phyloP scores from a whole-genome alignment of 1,139 yeast species.

The Yamadazyma songkhlaensis region DNA sequence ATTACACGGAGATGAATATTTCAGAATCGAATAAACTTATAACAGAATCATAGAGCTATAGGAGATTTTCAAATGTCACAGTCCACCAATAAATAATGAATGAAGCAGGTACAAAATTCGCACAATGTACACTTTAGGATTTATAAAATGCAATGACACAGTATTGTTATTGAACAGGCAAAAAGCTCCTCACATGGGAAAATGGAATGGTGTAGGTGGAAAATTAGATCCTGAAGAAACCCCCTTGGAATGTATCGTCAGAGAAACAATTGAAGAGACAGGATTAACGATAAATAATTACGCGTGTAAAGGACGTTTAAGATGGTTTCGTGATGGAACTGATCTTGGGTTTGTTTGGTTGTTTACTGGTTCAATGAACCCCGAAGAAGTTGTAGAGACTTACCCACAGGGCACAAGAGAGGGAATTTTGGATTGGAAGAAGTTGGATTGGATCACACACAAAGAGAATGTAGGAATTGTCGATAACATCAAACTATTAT shows the following conservation, averaged over 20 bases:
- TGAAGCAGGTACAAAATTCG: too few species aligned
- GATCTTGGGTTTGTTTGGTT: constrained; percentile 41
- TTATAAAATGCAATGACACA: constrained; percentile 30
- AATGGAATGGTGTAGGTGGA: constrained; percentile 54
- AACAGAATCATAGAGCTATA: too few species aligned
- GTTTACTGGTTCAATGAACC: constrained; percentile 33
- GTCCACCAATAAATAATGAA: too few species aligned
- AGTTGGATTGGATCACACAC: constrained; percentile 35
- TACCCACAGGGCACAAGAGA: constrained; percentile 32
- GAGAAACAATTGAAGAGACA: constrained; percentile 47
- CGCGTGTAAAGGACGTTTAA: constrained; percentile 34
- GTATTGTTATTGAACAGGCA: constrained; percentile 40
- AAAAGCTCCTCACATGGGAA: constrained; percentile 51
- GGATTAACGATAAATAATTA: constrained; percentile 32
- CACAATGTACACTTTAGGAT: constrained; percentile 32
- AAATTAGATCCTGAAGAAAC: constrained; percentile 36
- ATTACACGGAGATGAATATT: too few species aligned
- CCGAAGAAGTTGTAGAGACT: constrained; percentile 6
- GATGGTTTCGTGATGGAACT: constrained; percentile 30
- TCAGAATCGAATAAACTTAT: too few species aligned
- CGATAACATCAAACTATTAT: constrained; percentile 34
- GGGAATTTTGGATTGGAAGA: constrained; percentile 49
- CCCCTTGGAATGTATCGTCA: constrained; percentile 37
- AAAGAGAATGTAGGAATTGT: constrained; percentile 44
- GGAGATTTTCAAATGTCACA: too few species aligned